Evolutionary conservation across 2,329 filamentous ascomycete genomes (phyloP), one percentile per base, ranked within the genome.

Genomic region (Pestalotiopsis sp.): DNA sequence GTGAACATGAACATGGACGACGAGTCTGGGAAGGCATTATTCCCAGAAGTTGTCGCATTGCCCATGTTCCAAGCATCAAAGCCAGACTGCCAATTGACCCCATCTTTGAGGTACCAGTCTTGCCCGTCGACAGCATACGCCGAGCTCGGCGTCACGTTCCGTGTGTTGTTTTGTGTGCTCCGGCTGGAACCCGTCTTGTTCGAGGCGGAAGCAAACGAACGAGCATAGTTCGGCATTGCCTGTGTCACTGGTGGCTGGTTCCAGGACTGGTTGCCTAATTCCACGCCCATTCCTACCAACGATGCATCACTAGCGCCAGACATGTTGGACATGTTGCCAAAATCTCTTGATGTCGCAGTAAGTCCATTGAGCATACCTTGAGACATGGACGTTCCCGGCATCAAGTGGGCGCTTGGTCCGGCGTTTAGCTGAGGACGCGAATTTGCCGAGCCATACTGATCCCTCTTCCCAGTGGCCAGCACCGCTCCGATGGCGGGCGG

Each of bases 101-200:
- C 84, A 69, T 89, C 87, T 66, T 83, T 87, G 23, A 89, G 76
- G 72, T 88, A 87, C 85, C 86, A 90, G 52, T 88, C 85, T 69
- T 86, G 84, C 9, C 83, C 83, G 69, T 88, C 86, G 59, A 88
- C 78, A 5, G 79, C 78, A 59, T 81, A 82, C 6, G 73, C 68
- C 3, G 79, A 77, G 14, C 69, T 80, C 6, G 78, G 76, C 2
- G 76, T 73, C 4, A 74, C 67, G 13, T 77, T 75, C 59, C 76
- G 76, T 17, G 76, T 74, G 41, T 64, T 68, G 39, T 39, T 66
- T 64, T 71, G 72, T 25, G 73, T 71, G 14, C 69, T 64, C 41
- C 72, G 74, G 41, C 69, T 71, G 11, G 74, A 65, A 41, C 67
- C 60, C 9, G 71, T 68, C 25, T 45, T 71, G 45, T 69, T 70